These are phyloP conservation scores for Gillenia trifoliata DNA, from an alignment of 306 rosid genomes.

Conservation along the genomic window DNA sequence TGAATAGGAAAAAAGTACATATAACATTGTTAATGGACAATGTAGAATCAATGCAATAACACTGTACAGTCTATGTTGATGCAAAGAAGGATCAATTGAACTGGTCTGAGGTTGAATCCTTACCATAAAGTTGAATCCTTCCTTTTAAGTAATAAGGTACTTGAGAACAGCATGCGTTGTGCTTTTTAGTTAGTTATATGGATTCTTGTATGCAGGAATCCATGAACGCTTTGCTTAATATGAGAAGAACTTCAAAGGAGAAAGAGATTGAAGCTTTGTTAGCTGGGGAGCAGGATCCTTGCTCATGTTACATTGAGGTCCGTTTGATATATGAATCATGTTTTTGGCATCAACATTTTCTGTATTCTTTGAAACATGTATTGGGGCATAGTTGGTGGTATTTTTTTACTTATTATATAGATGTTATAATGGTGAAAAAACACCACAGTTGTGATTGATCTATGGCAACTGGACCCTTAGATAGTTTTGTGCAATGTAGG, in stretches of 20 bases:
- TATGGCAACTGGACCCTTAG: constrained; percentile 8
- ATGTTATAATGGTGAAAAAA: constrained; percentile 2
- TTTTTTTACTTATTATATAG: background rate
- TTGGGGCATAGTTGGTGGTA: background rate
- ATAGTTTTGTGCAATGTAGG: constrained; percentile 38
- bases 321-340: constrained; percentile 2
- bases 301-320: constrained; percentile 92
- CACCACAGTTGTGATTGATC: constrained; percentile 2
- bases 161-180: constrained; percentile 2
- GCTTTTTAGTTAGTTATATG: constrained; percentile 18
- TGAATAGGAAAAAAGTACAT: background rate
- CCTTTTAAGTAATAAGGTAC: constrained; percentile 14
- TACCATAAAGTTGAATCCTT: constrained; percentile 1
- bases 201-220: constrained; percentile 61
- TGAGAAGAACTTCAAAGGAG: constrained; percentile 77
- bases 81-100: background rate
- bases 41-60: background rate
- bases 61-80: background rate
- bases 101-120: background rate
- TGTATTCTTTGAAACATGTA: constrained; percentile 1
- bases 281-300: constrained; percentile 78
- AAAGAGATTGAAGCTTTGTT: constrained; percentile 92
- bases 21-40: background rate
- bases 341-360: constrained; percentile 7
- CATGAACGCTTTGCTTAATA: constrained; percentile 50